Conservation (phyloP, 345 rosid genomes). For the Erodium maritimum region DNA sequence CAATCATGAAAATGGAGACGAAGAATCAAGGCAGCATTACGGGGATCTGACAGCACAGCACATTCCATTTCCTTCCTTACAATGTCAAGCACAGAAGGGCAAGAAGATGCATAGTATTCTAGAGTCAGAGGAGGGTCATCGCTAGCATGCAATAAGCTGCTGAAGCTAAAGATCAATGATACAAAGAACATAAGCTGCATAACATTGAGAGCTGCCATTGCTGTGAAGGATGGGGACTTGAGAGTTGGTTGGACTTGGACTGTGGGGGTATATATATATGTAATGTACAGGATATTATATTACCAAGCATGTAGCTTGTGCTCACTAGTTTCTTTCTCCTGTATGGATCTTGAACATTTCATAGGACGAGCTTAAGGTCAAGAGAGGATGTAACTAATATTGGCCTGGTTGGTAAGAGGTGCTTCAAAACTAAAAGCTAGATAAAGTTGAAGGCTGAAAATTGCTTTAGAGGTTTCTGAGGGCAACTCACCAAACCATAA, state of each 20-base stretch:
- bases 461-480: too few species aligned
- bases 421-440: too few species aligned
- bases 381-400: slow-evolving; percentile 54
- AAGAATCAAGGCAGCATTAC: slow-evolving; percentile 60
- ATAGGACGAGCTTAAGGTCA: slow-evolving; percentile 22
- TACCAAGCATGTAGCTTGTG: not conserved
- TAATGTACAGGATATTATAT: not conserved
- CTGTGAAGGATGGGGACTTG: not conserved
- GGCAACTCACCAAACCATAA: slow-evolving; percentile 20
- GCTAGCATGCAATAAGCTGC: slow-evolving; percentile 17
- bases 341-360: not conserved
- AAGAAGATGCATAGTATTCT: slow-evolving; percentile 57
- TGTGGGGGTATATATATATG: too few species aligned
- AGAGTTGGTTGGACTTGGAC: not conserved
- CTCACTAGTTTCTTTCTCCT: not conserved
- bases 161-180: slow-evolving; percentile 15
- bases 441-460: too few species aligned
- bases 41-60: slow-evolving; percentile 67
- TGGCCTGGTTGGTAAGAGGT: slow-evolving; percentile 52
- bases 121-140: slow-evolving; percentile 42
- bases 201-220: not conserved
- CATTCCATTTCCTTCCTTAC: slow-evolving; percentile 84
- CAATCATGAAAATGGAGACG: slow-evolving; percentile 88
- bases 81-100: slow-evolving; percentile 56
- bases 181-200: slow-evolving; percentile 2